Evolutionary conservation across 2,329 filamentous ascomycete genomes (phyloP).

Genomic region (Microcyclospora tardicrescens): DNA sequence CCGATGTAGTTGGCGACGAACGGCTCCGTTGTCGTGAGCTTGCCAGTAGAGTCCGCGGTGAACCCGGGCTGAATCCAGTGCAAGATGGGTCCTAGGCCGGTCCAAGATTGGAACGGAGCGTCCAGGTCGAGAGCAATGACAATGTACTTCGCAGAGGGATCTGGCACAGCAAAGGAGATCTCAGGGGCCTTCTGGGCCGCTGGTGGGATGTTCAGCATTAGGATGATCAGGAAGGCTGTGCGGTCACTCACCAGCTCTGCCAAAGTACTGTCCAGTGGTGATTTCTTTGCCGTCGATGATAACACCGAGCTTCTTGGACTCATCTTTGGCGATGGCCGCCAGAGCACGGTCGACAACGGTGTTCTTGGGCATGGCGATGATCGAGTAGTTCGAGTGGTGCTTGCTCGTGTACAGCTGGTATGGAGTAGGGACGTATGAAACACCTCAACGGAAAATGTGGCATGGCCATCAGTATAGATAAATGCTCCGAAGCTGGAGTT

Average conservation of each 20-base stretch:
- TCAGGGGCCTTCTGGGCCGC: conserved; percentile 11
- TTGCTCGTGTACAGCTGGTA: too few relatives aligned
- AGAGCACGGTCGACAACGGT: conserved; percentile 11
- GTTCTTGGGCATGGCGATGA: conserved; percentile 8
- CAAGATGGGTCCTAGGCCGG: conserved; percentile 32
- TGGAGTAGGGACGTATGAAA: too few relatives aligned
- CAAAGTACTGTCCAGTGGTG: conserved; percentile 21
- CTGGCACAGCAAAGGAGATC: conserved; percentile 4
- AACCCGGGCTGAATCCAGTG: conserved; percentile 37
- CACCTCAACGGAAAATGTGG: too few relatives aligned
- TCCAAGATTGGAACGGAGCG: conserved; percentile 32
- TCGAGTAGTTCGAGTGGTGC: too few relatives aligned
- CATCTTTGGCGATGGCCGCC: conserved; percentile 19
- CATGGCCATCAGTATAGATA: too few relatives aligned
- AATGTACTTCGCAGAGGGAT: conserved; percentile 11
- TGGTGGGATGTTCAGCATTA: background rate
- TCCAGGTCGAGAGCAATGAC: conserved; percentile 35
- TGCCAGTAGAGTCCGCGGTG: conserved; percentile 5
- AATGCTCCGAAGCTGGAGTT: too few relatives aligned
- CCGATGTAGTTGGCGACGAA: conserved; percentile 31
- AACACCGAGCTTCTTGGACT: conserved; percentile 22
- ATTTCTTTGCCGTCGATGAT: conserved; percentile 17
- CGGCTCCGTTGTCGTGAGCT: conserved; percentile 6
- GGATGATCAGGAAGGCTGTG: conserved; percentile 4
- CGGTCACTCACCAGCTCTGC: conserved; percentile 16